phyloP scores from a whole-genome alignment of 495 filamentous ascomycete species.

The Talaromyces stipitatus region DNA sequence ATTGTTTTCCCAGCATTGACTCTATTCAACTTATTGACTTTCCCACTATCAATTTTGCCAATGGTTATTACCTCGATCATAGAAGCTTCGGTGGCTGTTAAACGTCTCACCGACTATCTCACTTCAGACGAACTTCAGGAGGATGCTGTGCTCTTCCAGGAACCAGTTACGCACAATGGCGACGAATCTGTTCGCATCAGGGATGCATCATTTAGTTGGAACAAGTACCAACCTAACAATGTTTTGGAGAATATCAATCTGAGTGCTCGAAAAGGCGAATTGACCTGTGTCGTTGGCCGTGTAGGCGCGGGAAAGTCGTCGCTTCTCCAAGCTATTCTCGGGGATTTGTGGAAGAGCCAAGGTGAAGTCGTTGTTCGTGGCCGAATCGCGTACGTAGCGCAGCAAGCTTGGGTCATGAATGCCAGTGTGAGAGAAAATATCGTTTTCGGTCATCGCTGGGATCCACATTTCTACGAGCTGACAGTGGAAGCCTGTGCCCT shows the following conservation, averaged over 20 bases:
- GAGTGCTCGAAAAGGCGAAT: conserved; percentile 79
- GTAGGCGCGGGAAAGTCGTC: conserved; percentile 95
- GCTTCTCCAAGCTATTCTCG: conserved; percentile 76
- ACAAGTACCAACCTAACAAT: conserved; percentile 57
- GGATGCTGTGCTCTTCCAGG: conserved; percentile 67
- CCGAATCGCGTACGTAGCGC: conserved; percentile 80
- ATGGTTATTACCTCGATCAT: conserved; percentile 98
- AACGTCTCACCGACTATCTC: conserved; percentile 78
- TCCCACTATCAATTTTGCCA: conserved; percentile 87
- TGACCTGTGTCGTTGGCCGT: conserved; percentile 89
- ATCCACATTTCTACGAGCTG: conserved; percentile 88
- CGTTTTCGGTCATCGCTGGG: conserved; percentile 91
- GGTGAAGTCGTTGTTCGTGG: conserved; percentile 81
- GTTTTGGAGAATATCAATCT: conserved; percentile 75
- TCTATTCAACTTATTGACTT: conserved; percentile 87
- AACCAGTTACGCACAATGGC: conserved; percentile 59
- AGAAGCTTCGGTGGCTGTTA: conserved; percentile 89
- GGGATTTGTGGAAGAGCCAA: conserved; percentile 83
- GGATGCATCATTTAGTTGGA: conserved; percentile 92
- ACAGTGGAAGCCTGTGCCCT: conserved; percentile 93
- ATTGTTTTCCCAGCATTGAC: conserved; percentile 95
- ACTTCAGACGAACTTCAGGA: conserved; percentile 82
- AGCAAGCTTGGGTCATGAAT: conserved; percentile 96
- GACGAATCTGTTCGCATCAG: conserved; percentile 79
- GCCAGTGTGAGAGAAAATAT: conserved; percentile 95